phyloP scores from a whole-genome alignment of 2,329 filamentous ascomycete genomes.

The Fusarium sacchari region DNA sequence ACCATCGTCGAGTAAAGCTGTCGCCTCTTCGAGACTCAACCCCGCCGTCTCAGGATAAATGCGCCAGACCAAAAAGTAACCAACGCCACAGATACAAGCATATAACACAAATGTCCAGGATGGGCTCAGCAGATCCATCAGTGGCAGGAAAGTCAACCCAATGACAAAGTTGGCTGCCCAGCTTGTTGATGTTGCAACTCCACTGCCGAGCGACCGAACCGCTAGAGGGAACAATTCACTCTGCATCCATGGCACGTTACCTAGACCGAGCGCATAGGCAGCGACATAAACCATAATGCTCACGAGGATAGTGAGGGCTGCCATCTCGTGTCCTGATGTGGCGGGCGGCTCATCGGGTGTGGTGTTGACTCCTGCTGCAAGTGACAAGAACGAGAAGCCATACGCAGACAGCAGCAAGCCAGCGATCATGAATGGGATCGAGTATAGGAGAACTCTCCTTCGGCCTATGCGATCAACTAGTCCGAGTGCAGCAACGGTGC shows the following conservation, averaged over 20 bases:
- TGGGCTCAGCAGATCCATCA: conserved; percentile 82
- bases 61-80: conserved; percentile 74
- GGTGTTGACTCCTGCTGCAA: conserved; percentile 47
- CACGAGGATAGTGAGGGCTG: conserved; percentile 70
- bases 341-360: conserved; percentile 29
- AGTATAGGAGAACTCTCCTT: conserved; percentile 81
- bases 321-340: conserved; percentile 40
- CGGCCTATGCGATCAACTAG: conserved; percentile 84
- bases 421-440: conserved; percentile 83
- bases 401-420: conserved; percentile 77
- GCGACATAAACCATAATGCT: conserved; percentile 87
- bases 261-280: conserved; percentile 85
- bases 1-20: conserved; percentile 73
- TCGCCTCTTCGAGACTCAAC: conserved; percentile 82
- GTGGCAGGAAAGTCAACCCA: conserved; percentile 85
- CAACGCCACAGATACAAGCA: conserved; percentile 72
- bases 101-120: conserved; percentile 86
- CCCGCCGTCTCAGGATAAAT: conserved; percentile 91
- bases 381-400: conserved; percentile 74
- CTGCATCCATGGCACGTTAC: conserved; percentile 96
- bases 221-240: conserved; percentile 86
- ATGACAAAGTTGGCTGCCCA: conserved; percentile 90
- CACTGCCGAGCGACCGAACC: conserved; percentile 77
- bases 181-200: conserved; percentile 80
- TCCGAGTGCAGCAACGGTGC: conserved; percentile 78